phyloP scores from a whole-genome alignment of 176 grass and related monocot genomes.

The Carex cristatella region DNA sequence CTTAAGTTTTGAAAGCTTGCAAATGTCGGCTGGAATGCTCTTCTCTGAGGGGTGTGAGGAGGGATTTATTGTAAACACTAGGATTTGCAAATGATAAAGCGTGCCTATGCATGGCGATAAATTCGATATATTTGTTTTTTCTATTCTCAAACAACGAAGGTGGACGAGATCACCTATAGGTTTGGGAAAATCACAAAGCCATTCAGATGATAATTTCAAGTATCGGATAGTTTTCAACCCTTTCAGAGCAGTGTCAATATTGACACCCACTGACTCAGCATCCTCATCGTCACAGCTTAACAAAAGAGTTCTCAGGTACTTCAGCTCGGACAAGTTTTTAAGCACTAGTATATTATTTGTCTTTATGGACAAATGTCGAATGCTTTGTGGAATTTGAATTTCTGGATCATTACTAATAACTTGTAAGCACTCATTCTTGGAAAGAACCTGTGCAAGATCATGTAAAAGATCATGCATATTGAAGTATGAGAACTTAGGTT shows the following conservation, averaged over 20 bases:
- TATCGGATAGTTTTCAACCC: neutral
- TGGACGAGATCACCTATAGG: slow-evolving; percentile 19
- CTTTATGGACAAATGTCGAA: slow-evolving; percentile 18
- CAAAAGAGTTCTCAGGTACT: slow-evolving; percentile 23
- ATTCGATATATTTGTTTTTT: neutral
- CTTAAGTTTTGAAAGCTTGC: slow-evolving; percentile 31
- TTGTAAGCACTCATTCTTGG: slow-evolving; percentile 4
- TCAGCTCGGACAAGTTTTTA: neutral
- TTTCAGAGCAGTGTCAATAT: slow-evolving; percentile 8
- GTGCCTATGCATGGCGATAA: neutral
- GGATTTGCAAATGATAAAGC: slow-evolving; percentile 32
- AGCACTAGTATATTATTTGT: neutral
- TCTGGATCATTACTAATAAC: neutral
- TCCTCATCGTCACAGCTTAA: slow-evolving; percentile 13
- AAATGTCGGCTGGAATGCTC: neutral
- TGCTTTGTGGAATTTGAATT: neutral
- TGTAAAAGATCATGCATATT: slow-evolving; percentile 26
- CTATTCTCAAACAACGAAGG: slow-evolving; percentile 13
- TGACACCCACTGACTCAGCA: neutral
- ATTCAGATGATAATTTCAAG: neutral
- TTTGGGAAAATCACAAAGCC: neutral
- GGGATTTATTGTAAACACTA: neutral
- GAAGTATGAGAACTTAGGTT: neutral
- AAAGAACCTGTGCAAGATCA: slow-evolving; percentile 23
- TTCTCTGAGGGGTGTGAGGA: too few relatives aligned